Conservation (phyloP, 495 filamentous ascomycete genomes). For the Baudoinia panamericana region DNA sequence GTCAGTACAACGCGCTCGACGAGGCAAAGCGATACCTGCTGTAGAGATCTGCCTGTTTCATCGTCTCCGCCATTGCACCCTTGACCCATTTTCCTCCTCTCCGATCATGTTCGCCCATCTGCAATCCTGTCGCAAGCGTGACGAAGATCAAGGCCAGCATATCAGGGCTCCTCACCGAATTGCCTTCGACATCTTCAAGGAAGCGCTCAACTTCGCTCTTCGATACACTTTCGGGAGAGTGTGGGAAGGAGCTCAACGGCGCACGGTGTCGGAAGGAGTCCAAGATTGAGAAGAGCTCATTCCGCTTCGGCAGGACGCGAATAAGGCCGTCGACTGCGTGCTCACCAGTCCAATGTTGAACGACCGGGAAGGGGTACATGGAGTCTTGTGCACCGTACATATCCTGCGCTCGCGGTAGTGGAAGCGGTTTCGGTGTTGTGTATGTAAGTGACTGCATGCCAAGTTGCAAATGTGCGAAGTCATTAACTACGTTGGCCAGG, state of each 20-base stretch:
- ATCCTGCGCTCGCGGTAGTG: conserved; percentile 19
- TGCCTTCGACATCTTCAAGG: conserved; percentile 29
- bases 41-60: conserved; percentile 30
- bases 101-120: conserved; percentile 34
- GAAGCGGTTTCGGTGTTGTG: conserved; percentile 24
- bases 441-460: conserved; percentile 25
- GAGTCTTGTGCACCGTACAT: conserved; percentile 28
- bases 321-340: conserved; percentile 22
- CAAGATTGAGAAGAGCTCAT: conserved; percentile 30
- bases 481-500: conserved; percentile 31
- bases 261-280: conserved; percentile 33
- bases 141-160: conserved; percentile 39
- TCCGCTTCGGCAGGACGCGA: conserved; percentile 25
- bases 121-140: conserved; percentile 33
- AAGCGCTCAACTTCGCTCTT: conserved; percentile 33
- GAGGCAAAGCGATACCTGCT: conserved; percentile 27
- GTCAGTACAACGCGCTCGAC: not conserved
- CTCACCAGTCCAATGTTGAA: not conserved
- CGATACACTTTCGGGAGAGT: conserved; percentile 33
- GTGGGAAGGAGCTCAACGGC: conserved; percentile 34
- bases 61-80: conserved; percentile 29
- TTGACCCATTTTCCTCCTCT: conserved; percentile 31
- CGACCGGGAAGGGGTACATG: conserved; percentile 14
- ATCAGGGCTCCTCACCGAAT: conserved; percentile 32
- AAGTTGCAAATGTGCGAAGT: conserved; percentile 32